Evolutionary conservation across 306 rosid genomes (phyloP).

Genomic region (Acacia confusa): DNA sequence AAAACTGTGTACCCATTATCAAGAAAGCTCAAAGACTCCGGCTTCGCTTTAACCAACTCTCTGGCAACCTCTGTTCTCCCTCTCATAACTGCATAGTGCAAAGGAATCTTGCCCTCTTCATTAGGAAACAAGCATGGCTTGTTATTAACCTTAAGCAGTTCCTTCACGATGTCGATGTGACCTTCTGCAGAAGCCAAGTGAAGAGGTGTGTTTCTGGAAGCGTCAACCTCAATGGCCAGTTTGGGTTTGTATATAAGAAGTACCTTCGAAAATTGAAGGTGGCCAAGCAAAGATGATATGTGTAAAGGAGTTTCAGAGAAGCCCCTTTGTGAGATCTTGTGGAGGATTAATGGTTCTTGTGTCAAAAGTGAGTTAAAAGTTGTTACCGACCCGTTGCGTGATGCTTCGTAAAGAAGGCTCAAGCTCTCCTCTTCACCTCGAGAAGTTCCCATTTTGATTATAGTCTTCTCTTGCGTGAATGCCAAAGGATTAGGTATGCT

Average conservation of each 20-base stretch:
- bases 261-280: neutral
- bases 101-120: neutral
- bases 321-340: neutral
- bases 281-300: neutral
- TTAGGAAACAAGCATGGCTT: neutral
- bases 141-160: neutral
- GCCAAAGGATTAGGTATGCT: neutral
- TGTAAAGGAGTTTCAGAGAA: neutral
- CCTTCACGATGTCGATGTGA: neutral
- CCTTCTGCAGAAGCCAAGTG: neutral
- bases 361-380: neutral
- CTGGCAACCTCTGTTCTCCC: neutral
- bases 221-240: neutral
- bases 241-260: neutral
- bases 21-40: neutral
- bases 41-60: neutral
- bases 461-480: neutral
- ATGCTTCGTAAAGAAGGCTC: neutral
- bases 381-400: neutral
- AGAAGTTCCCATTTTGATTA: neutral
- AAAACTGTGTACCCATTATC: neutral
- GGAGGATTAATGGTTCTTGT: neutral
- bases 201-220: neutral
- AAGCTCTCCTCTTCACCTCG: neutral
- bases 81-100: conserved; percentile 3